Conservation (phyloP, 108 stramenopile species). For the Nannochloropsis salina region DNA sequence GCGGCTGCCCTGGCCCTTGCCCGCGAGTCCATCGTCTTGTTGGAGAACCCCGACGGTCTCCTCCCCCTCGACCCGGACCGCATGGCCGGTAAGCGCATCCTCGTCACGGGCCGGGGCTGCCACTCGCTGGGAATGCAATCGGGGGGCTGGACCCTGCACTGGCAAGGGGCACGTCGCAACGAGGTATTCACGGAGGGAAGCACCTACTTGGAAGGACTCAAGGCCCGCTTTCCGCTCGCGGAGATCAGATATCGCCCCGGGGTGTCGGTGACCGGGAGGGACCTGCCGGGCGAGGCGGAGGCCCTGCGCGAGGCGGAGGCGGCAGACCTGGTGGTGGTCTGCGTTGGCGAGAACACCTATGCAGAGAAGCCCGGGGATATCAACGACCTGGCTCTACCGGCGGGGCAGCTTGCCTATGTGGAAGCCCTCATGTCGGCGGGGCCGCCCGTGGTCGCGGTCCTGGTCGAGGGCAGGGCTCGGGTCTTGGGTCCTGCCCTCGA, state of each 20-base stretch:
- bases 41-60: slow-evolving; percentile 52
- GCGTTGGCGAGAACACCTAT: slow-evolving; percentile 70
- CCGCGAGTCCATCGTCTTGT: slow-evolving; percentile 58
- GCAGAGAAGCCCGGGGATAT: slow-evolving; percentile 79
- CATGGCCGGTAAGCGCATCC: slow-evolving; percentile 45
- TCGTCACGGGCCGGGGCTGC: slow-evolving; percentile 69
- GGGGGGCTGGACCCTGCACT: slow-evolving; percentile 73
- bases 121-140: slow-evolving; percentile 55
- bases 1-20: slow-evolving; percentile 60
- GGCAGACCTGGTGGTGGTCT: slow-evolving; percentile 61
- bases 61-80: slow-evolving; percentile 15
- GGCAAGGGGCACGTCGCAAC: slow-evolving; percentile 68
- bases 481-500: slow-evolving; percentile 24
- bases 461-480: slow-evolving; percentile 43
- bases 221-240: slow-evolving; percentile 26
- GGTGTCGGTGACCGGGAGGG: slow-evolving; percentile 33
- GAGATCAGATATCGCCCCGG: slow-evolving; percentile 13
- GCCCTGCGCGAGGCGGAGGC: slow-evolving; percentile 42
- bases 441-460: slow-evolving; percentile 40
- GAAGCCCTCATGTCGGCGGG: slow-evolving; percentile 16
- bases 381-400: slow-evolving; percentile 57
- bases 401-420: slow-evolving; percentile 62
- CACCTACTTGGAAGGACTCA: slow-evolving; percentile 39
- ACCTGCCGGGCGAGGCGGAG: slow-evolving; percentile 40
- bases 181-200: slow-evolving; percentile 34